phyloP scores from a whole-genome alignment of 768 basidiomycete genomes.

The Calocera cornea region DNA sequence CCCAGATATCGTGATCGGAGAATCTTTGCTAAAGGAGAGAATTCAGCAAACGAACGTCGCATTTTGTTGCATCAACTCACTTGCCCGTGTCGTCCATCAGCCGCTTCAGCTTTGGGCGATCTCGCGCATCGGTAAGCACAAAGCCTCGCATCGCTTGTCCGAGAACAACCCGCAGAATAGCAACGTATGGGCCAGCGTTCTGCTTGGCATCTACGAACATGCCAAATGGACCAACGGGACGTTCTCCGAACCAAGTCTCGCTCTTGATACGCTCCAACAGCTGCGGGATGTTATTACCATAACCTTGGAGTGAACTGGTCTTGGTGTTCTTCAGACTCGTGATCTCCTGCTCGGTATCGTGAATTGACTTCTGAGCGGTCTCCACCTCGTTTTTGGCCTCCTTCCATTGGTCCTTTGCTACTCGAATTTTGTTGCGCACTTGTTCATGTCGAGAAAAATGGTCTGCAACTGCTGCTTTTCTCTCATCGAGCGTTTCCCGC shows the following conservation, averaged over 20 bases:
- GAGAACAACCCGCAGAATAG: conserved; percentile 49
- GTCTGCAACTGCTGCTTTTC: conserved; percentile 25
- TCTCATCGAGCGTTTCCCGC: conserved; percentile 27
- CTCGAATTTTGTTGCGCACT: conserved; percentile 11
- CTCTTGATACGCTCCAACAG: conserved; percentile 41
- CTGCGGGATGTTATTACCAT: conserved; percentile 45
- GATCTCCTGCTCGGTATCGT: conserved; percentile 38
- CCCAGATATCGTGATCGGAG: conserved; percentile 47
- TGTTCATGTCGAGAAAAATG: conserved; percentile 10
- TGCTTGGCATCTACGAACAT: conserved; percentile 51
- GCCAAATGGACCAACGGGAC: conserved; percentile 70
- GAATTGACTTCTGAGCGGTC: conserved; percentile 32
- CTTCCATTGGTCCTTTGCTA: not conserved
- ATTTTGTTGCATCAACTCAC: conserved; percentile 6
- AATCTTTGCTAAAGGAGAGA: conserved; percentile 29
- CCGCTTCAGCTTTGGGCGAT: conserved; percentile 42
- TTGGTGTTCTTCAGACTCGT: conserved; percentile 36
- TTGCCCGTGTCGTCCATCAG: conserved; percentile 26
- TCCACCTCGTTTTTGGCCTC: not conserved
- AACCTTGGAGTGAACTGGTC: conserved; percentile 45
- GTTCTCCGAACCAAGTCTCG: conserved; percentile 48
- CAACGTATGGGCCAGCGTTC: conserved; percentile 36
- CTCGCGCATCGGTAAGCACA: conserved; percentile 57
- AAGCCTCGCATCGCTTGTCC: conserved; percentile 48
- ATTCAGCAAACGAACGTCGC: not conserved